These are phyloP conservation scores for Dactylellina sp. DNA, from an alignment of 2,329 filamentous ascomycete genomes.

Conservation along the genomic window DNA sequence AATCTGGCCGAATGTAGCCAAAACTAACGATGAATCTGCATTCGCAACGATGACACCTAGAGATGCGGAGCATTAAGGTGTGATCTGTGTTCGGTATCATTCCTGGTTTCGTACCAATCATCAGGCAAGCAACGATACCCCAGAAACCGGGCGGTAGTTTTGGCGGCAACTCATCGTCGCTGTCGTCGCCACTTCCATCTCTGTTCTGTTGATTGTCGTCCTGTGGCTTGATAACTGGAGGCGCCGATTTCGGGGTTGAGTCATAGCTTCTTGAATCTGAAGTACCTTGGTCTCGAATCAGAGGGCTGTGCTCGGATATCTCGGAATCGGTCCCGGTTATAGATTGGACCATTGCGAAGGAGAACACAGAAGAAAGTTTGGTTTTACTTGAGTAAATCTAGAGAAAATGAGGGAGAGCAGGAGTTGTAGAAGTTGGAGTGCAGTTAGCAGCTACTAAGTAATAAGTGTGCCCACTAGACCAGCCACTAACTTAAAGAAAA, in stretches of 20 bases:
- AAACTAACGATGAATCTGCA: constrained; percentile 73
- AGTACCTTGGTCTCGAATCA: constrained; percentile 4
- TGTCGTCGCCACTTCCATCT: background rate
- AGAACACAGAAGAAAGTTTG: background rate
- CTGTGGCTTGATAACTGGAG: constrained; percentile 1
- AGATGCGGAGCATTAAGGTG: background rate
- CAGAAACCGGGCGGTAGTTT: constrained; percentile 43
- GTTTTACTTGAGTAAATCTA: background rate
- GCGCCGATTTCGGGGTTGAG: constrained; percentile 3
- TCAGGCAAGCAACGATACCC: constrained; percentile 46
- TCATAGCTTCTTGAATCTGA: constrained; percentile 11
- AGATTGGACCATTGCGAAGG: constrained; percentile 32
- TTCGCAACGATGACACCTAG: constrained; percentile 75
- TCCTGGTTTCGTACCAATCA: constrained; percentile 28
- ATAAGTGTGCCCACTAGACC: background rate
- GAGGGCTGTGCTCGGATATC: constrained; percentile 22
- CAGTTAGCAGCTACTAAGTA: background rate
- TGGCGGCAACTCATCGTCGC: constrained; percentile 7
- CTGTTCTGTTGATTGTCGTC: constrained; percentile 8
- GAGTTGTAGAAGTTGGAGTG: background rate
- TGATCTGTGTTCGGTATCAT: background rate
- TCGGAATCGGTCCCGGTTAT: constrained; percentile 6
- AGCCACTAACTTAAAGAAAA: background rate
- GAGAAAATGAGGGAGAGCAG: background rate
- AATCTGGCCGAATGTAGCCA: constrained; percentile 74